These are phyloP conservation scores for Beauveria australis DNA, from an alignment of 2,329 filamentous ascomycete species.

Conservation along the genomic window DNA sequence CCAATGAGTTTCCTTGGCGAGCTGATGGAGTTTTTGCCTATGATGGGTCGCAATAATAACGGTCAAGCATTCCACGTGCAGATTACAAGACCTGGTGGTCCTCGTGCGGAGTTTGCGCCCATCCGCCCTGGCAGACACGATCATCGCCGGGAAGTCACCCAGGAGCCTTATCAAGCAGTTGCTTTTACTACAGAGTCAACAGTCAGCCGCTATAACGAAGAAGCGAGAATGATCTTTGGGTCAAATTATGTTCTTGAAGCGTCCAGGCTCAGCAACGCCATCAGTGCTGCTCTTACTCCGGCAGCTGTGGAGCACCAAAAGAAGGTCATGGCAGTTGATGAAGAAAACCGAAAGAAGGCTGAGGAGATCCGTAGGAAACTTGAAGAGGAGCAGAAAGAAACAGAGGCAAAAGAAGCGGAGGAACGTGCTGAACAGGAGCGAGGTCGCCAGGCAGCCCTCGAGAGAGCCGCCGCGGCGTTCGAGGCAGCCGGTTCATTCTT, in stretches of 20 bases:
- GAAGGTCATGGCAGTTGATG: constrained; percentile 54
- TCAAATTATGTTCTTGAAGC: constrained; percentile 55
- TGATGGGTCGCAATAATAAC: constrained; percentile 35
- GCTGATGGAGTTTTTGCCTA: constrained; percentile 46
- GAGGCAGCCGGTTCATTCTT: constrained; percentile 22
- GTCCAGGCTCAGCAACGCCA: constrained; percentile 56
- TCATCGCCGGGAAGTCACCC: constrained; percentile 36
- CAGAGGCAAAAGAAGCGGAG: constrained; percentile 36
- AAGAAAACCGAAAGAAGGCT: constrained; percentile 39
- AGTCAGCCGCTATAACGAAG: constrained; percentile 75
- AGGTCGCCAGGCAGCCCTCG: constrained; percentile 50
- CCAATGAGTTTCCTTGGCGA: constrained; percentile 49
- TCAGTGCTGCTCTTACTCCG: constrained; percentile 70
- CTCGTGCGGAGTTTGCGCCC: constrained; percentile 40
- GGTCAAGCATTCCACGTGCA: constrained; percentile 52
- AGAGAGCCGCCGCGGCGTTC: constrained; percentile 43
- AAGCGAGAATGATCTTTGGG: constrained; percentile 80
- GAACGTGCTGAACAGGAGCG: constrained; percentile 57
- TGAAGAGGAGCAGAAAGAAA: constrained; percentile 50
- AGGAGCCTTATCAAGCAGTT: constrained; percentile 66
- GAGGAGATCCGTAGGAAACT: constrained; percentile 53
- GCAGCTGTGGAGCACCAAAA: constrained; percentile 77
- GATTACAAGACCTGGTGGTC: constrained; percentile 40
- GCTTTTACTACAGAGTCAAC: constrained; percentile 68
- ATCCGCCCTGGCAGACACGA: constrained; percentile 38